phyloP scores from a whole-genome alignment of 2,329 filamentous ascomycete genomes.

The Zasmidium cellare region DNA sequence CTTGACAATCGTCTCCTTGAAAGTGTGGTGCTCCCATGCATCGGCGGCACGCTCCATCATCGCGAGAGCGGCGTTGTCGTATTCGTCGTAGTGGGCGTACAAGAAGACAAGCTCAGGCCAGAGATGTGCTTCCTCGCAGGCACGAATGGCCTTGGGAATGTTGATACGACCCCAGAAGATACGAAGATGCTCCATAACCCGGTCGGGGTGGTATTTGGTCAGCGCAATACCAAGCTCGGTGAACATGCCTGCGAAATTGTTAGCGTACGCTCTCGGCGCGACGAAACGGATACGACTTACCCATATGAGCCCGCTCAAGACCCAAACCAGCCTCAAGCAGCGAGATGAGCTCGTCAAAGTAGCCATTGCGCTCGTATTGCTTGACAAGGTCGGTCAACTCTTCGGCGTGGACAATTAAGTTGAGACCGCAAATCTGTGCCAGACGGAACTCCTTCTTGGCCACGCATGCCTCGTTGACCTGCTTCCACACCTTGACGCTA shows the following conservation, averaged over 20 bases:
- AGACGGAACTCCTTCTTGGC: constrained; percentile 98
- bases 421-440: constrained; percentile 97
- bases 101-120: constrained; percentile 98
- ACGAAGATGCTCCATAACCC: constrained; percentile 97
- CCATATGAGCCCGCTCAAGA: constrained; percentile 60
- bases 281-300: too few species aligned
- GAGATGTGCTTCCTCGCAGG: constrained; percentile 89
- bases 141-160: constrained; percentile 93
- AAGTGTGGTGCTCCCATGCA: constrained; percentile 98
- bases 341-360: constrained; percentile 96
- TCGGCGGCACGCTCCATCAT: constrained; percentile 98
- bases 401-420: constrained; percentile 95
- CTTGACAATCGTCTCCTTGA: constrained; percentile 98
- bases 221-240: constrained; percentile 89
- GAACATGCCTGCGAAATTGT: constrained; percentile 96
- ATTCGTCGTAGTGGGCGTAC: constrained; percentile 98
- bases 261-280: constrained; percentile 9
- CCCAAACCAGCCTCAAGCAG: constrained; percentile 93
- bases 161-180: constrained; percentile 98
- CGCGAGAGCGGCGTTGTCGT: constrained; percentile 91
- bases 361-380: constrained; percentile 95
- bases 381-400: constrained; percentile 90
- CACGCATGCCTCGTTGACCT: constrained; percentile 95
- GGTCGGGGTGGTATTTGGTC: constrained; percentile 91
- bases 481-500: constrained; percentile 98